A percentile compares a stretch with the other conserved stretches of the same genome.
Conservation (phyloP, 306 rosid species). For the Canavalia ensiformis region DNA sequence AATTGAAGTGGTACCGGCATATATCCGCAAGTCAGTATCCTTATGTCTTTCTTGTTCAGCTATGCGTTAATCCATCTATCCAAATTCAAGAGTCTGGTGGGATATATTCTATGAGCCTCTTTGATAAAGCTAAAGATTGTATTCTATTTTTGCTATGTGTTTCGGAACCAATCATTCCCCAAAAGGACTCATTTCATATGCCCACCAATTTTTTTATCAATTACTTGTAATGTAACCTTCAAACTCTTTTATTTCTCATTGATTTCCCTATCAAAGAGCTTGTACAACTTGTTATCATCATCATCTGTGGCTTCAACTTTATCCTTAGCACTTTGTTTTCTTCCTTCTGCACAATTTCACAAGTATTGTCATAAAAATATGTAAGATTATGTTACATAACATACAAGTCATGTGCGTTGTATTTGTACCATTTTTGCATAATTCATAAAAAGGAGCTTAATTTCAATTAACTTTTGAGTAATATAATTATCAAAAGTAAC, state of each 20-base stretch:
- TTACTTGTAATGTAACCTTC: conserved; percentile 9
- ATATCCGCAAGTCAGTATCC: too few relatives aligned
- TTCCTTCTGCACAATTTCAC: conserved; percentile 38
- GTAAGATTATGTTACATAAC: too few relatives aligned
- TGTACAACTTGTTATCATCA: conserved; percentile 29
- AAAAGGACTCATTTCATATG: conserved; percentile 38
- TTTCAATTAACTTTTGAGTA: not conserved
- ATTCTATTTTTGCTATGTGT: too few relatives aligned
- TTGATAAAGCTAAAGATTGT: too few relatives aligned
- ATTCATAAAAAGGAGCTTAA: not conserved
- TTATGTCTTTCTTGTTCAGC: too few relatives aligned
- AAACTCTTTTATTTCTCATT: conserved; percentile 40
- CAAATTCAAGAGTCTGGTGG: too few relatives aligned
- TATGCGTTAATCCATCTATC: too few relatives aligned
- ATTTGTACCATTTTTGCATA: too few relatives aligned
- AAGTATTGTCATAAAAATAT: not conserved
- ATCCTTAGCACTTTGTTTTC: conserved; percentile 10
- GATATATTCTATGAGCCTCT: too few relatives aligned
- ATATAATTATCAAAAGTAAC: not conserved
- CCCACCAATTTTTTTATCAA: conserved; percentile 38
- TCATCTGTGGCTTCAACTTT: conserved; percentile 47
- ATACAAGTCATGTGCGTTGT: too few relatives aligned
- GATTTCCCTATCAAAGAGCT: conserved; percentile 37
- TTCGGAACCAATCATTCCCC: too few relatives aligned
- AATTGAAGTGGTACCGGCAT: too few relatives aligned